Evolutionary conservation across 257 asterid species (phyloP).

Genomic region (Rubia yunnanensis): DNA sequence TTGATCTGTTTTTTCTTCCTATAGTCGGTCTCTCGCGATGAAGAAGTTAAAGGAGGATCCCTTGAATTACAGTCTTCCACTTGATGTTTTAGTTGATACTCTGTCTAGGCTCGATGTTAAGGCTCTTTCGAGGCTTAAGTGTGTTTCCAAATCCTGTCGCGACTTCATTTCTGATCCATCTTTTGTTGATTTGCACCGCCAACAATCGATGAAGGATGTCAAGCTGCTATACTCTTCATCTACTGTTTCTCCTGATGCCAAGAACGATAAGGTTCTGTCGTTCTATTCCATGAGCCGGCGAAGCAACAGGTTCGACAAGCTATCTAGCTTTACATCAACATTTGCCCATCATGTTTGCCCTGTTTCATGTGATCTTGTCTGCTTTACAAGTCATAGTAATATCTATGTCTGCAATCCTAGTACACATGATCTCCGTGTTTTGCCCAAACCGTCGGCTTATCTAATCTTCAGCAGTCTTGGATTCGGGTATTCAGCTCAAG

Average conservation of each 20-base stretch:
- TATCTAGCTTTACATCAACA: background rate
- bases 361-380: background rate
- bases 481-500: background rate
- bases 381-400: background rate
- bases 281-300: background rate
- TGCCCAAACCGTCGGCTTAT: background rate
- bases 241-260: too few relatives aligned
- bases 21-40: too few relatives aligned
- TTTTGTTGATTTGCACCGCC: background rate
- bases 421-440: background rate
- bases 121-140: background rate
- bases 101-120: background rate
- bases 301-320: background rate
- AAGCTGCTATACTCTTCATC: background rate
- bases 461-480: background rate
- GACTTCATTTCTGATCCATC: background rate
- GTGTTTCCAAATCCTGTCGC: background rate
- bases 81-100: background rate
- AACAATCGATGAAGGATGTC: background rate
- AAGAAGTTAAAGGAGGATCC: background rate
- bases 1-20: too few relatives aligned
- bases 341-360: background rate
- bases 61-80: background rate
- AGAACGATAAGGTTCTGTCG: background rate
- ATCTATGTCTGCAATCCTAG: background rate